Evolutionary conservation across 345 rosid genomes (phyloP).

Genomic region (Camelina sativa): DNA sequence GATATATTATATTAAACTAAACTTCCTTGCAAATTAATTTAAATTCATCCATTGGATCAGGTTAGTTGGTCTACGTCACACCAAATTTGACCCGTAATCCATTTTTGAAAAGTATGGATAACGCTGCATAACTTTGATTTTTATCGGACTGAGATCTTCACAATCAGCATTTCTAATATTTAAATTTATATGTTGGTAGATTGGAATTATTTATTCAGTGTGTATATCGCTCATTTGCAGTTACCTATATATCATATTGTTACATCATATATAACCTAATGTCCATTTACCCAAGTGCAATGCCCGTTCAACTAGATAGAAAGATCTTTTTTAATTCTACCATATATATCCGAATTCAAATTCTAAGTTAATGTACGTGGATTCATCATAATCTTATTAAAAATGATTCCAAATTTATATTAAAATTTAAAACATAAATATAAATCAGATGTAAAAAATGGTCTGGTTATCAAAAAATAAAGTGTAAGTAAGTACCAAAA

Average conservation of each 20-base stretch:
- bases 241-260: no score
- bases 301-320: background rate
- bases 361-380: background rate
- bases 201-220: background rate
- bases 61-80: conserved; percentile 40
- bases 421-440: background rate
- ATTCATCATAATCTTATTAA: background rate
- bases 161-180: conserved; percentile 14
- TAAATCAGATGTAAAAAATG: background rate
- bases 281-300: background rate
- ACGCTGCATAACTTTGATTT: conserved; percentile 11
- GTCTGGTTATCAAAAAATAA: no score
- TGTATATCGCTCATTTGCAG: no score
- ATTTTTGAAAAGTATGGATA: conserved; percentile 32
- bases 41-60: conserved; percentile 29
- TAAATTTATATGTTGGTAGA: background rate
- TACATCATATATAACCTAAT: no score
- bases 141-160: conserved; percentile 37
- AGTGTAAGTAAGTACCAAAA: no score
- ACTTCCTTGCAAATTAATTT: background rate
- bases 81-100: conserved; percentile 44
- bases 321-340: no score
- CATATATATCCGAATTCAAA: no score
- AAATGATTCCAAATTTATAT: background rate
- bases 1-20: conserved; percentile 10